Evolutionary conservation across 2,329 filamentous ascomycete species (phyloP), one percentile per base, ranked within the genome.

Genomic region (Fusarium sp.): DNA sequence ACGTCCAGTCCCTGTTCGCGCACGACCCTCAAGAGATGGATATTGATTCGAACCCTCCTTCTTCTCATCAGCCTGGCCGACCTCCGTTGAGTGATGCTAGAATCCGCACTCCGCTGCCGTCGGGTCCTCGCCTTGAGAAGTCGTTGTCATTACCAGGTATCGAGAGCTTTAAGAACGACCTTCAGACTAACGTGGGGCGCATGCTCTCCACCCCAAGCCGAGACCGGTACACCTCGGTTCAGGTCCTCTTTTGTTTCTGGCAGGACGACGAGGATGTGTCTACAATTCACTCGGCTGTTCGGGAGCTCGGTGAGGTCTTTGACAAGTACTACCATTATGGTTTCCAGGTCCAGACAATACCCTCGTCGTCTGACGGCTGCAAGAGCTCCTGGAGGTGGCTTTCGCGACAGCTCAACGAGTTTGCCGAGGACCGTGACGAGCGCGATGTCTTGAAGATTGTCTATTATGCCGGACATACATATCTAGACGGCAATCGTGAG

Each of bases 401-500:
- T 52, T 85, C 86, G 5, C 82, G 85, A 18, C 85, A 84, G 54
- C 84, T 90, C 30, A 86, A 85, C 67, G 84, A 87, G 45, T 91
- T 90, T 78, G 84, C 88, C 56, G 87, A 88, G 65, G 85, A 87
- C 30, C 83, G 84, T 43, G 88, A 91, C 71, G 85, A 87, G 61
- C 86, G 89, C 45, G 88, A 91, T 74, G 85, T 88, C 23, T 79
- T 91, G 66, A 91, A 91, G 76, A 86, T 91, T 65, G 85, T 91
- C 56, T 90, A 89, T 77, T 91, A 91, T 75, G 86, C 85, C 16
- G 89, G 89, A 8, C 84, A 88, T 66, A 89, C 86, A 45, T 88
- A 86, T 73, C 81, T 91, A 30, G 87, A 91, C 72, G 84, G 83
- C 8, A 87, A 90, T 65, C 83, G 88, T 52, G 87, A 90, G 72